Percentiles rank a stretch among this genome's conserved stretches.
Evolutionary conservation across 2,329 filamentous ascomycete genomes (phyloP).

Genomic region (Rhynchosporium graminicola): DNA sequence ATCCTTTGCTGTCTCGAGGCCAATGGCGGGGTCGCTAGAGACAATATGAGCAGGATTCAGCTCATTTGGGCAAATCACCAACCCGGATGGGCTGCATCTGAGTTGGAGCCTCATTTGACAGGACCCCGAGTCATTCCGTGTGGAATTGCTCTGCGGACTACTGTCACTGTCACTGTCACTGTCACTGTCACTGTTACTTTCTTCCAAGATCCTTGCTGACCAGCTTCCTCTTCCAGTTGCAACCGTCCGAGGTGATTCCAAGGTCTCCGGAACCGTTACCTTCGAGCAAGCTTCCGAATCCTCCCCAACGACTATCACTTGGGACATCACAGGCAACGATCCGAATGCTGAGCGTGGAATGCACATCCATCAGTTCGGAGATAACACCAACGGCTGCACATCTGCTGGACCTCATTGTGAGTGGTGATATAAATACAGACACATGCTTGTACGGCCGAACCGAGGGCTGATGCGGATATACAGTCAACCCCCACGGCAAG

Average conservation of each 20-base stretch:
- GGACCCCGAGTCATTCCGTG: background rate
- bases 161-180: too few relatives aligned
- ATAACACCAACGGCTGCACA: conserved; percentile 99
- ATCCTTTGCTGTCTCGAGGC: conserved; percentile 10
- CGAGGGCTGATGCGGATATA: conserved; percentile 24
- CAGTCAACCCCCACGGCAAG: conserved; percentile 95
- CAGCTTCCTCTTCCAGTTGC: conserved; percentile 62
- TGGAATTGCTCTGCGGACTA: too few relatives aligned
- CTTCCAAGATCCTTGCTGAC: conserved; percentile 23
- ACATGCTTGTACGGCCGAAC: conserved; percentile 7
- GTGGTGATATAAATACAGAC: conserved; percentile 41
- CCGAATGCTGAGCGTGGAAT: conserved; percentile 95
- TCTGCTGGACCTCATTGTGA: conserved; percentile 96
- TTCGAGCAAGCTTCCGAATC: conserved; percentile 91
- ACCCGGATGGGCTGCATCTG: conserved; percentile 49
- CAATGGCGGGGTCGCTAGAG: conserved; percentile 46
- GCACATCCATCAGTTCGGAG: conserved; percentile 98
- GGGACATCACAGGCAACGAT: conserved; percentile 91
- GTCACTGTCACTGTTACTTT: background rate
- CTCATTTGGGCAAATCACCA: conserved; percentile 35
- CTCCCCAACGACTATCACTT: conserved; percentile 81
- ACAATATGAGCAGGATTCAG: conserved; percentile 60
- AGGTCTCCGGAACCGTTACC: conserved; percentile 87
- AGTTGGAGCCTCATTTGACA: conserved; percentile 26
- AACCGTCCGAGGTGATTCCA: conserved; percentile 97